Evolutionary conservation across 257 asterid species (phyloP).

Genomic region (Forsythia suspensa): DNA sequence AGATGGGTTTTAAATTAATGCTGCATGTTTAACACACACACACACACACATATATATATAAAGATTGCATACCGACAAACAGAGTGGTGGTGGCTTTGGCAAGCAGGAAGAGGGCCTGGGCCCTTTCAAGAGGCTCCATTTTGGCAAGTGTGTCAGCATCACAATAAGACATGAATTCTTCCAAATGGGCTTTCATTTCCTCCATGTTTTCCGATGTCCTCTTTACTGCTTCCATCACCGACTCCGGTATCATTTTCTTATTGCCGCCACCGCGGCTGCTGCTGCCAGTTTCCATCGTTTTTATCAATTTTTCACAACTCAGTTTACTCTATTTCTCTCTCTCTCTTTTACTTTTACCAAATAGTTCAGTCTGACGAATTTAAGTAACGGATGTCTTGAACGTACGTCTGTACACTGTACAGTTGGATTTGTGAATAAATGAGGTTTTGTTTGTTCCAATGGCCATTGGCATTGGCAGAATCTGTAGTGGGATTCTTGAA

Average conservation of each 20-base stretch:
- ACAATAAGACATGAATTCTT: slow-evolving; percentile 58
- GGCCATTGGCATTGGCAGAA: too few relatives aligned
- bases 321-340: neutral
- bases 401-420: too few relatives aligned
- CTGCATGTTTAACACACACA: neutral
- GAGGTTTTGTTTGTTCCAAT: too few relatives aligned
- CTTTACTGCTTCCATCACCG: slow-evolving; percentile 68
- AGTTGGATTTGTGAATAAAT: too few relatives aligned
- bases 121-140: slow-evolving; percentile 82
- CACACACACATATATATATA: slow-evolving; percentile 25
- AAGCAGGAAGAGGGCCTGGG: slow-evolving; percentile 61
- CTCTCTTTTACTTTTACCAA: neutral
- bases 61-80: slow-evolving; percentile 43
- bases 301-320: slow-evolving; percentile 2
- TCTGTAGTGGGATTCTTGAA: too few relatives aligned
- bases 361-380: too few relatives aligned
- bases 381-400: too few relatives aligned
- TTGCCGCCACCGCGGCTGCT: slow-evolving; percentile 11
- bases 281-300: slow-evolving; percentile 37
- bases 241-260: slow-evolving; percentile 52
- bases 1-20: neutral
- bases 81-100: slow-evolving; percentile 73
- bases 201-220: slow-evolving; percentile 68
- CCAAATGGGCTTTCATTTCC: slow-evolving; percentile 60
- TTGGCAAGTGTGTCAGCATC: slow-evolving; percentile 59